phyloP scores from a whole-genome alignment of 2,329 filamentous ascomycete species.

The Xylariaceae sp. region DNA sequence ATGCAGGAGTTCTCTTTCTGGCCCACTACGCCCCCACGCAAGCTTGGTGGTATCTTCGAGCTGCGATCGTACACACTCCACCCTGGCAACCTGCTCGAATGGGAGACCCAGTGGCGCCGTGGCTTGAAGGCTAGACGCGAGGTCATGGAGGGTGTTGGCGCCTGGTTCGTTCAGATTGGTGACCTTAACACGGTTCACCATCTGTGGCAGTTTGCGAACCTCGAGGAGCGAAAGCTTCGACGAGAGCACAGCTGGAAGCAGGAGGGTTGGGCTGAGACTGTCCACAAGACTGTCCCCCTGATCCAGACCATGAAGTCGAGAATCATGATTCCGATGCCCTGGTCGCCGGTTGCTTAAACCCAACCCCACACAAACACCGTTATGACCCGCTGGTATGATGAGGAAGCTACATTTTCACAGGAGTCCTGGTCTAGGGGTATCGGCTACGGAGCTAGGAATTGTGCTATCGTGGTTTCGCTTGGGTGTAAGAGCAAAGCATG shows the following conservation, averaged over 20 bases:
- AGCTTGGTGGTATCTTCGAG: constrained; percentile 90
- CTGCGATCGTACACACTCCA: constrained; percentile 94
- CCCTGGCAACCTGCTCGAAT: constrained; percentile 92
- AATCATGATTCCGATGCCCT: constrained; percentile 89
- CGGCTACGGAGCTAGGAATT: neutral
- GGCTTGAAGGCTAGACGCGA: constrained; percentile 86
- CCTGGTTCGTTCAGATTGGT: constrained; percentile 98
- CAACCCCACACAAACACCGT: neutral
- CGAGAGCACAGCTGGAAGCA: constrained; percentile 94
- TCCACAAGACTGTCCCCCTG: constrained; percentile 95
- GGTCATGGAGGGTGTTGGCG: constrained; percentile 97
- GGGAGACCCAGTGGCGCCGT: constrained; percentile 97
- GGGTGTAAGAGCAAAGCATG: too few species aligned
- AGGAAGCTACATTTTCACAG: neutral
- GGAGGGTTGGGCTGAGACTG: constrained; percentile 93
- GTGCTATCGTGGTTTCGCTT: too few species aligned
- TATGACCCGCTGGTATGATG: neutral
- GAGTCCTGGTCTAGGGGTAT: constrained; percentile 1
- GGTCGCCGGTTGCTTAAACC: constrained; percentile 79
- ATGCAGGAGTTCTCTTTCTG: constrained; percentile 99
- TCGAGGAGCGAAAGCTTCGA: constrained; percentile 85
- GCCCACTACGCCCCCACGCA: constrained; percentile 86
- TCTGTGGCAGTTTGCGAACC: constrained; percentile 95
- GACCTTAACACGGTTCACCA: constrained; percentile 97
- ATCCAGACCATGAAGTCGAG: constrained; percentile 96